Base-by-base conservation (phyloP, 345 rosid genomes). In the Luvunga scandens region DNA sequence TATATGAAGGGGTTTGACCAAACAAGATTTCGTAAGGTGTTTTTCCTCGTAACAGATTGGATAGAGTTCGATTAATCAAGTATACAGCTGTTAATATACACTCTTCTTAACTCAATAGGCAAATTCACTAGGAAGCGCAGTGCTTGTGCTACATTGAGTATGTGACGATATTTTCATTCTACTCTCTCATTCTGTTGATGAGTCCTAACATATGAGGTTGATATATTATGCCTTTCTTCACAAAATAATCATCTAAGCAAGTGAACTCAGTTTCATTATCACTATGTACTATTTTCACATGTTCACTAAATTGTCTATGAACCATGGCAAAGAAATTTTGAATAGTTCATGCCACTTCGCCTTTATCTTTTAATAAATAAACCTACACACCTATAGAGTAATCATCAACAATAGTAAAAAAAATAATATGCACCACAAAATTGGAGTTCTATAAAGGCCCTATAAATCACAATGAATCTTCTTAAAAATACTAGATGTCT, bases 341-440 rank as follows among this genome's bases (percentile, higher is more conserved):
- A n/a, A 76, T 1, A 9, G 69, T 21, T 5, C 2, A 0, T 0
- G 4, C 18, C 5, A 76, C 85, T 13, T 79, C 75, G 2, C 2
- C 6, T 48, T 83, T 83, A 6, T 60, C 65, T 19, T 6, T 19
- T n/a, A 80, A n/a, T 8, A 76, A 77, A 53, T 83, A 80, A 13
- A 73, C 25, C n/a, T 5, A 53, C 18, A 18, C 57, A 14, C 6
- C 22, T 53, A 22, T 53, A 14, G 22, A 53, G 0, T 53, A 18
- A 19, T 53, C 57, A 53, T 18, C 2, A 53, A 53, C 0, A 53
- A 50, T 53, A 53, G 57, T 53, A 16, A 53, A 16, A 53, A 53
- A 65, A 31, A n/a, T 31, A 65, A 56, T n/a, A n/a, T 6, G 61
- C 27, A 19, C 61, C 12, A 7, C 25, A 56, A 19, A n/a, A 56